Evolutionary conservation across 306 rosid genomes (phyloP).

Genomic region (Comarum palustre): DNA sequence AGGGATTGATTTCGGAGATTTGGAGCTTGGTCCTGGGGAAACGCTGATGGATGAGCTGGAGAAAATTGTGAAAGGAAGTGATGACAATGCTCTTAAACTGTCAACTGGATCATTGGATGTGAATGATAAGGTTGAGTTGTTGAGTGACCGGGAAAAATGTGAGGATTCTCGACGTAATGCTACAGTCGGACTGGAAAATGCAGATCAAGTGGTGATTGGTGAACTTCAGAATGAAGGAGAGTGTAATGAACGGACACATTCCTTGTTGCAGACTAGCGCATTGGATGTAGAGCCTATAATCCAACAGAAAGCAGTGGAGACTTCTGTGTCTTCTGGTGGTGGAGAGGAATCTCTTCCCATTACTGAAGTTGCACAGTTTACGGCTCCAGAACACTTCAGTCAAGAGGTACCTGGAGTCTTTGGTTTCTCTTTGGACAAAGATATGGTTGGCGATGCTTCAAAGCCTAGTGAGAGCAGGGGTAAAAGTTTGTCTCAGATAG

Average conservation of each 20-base stretch:
- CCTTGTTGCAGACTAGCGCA: neutral
- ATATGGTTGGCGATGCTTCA: slow-evolving; percentile 16
- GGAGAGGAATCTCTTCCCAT: slow-evolving; percentile 20
- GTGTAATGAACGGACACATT: slow-evolving; percentile 16
- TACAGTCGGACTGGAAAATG: slow-evolving; percentile 20
- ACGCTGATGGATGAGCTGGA: slow-evolving; percentile 22
- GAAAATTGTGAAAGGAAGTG: slow-evolving; percentile 26
- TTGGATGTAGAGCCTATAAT: slow-evolving; percentile 14
- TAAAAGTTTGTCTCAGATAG: neutral
- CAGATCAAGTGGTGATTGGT: slow-evolving; percentile 12
- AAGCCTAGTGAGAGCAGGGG: slow-evolving; percentile 25
- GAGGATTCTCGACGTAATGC: slow-evolving; percentile 22
- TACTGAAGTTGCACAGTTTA: slow-evolving; percentile 28
- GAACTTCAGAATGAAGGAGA: slow-evolving; percentile 24
- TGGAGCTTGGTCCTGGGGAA: slow-evolving; percentile 6
- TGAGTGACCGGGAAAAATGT: slow-evolving; percentile 33
- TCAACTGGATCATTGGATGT: slow-evolving; percentile 16
- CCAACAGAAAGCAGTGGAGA: neutral
- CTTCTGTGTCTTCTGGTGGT: slow-evolving; percentile 20
- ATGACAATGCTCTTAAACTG: slow-evolving; percentile 23
- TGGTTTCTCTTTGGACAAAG: slow-evolving; percentile 26
- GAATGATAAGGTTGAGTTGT: slow-evolving; percentile 30
- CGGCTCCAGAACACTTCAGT: slow-evolving; percentile 26
- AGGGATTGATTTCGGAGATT: slow-evolving; percentile 5
- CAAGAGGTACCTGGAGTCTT: slow-evolving; percentile 29